Evolutionary conservation across 2,329 filamentous ascomycete species (phyloP), one percentile per base, ranked within the genome.

Genomic region (Cladosporium oxysporum): DNA sequence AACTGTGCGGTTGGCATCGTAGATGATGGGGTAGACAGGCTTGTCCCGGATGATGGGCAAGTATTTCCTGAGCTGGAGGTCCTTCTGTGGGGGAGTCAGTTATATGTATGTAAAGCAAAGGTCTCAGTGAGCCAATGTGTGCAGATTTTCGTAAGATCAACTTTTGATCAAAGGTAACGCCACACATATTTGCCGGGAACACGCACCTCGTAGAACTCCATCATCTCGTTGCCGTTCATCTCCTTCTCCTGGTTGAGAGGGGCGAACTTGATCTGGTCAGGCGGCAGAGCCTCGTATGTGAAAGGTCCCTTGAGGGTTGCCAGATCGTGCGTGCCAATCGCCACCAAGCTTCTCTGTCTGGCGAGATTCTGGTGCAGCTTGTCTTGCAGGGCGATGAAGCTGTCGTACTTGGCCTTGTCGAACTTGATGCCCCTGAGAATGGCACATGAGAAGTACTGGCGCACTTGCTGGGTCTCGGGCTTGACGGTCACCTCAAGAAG

Each of bases 321-420:
- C 69, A 98, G 84, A 77, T 99, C 94, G 79, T 99, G 95, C 3
- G 95, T 99, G 72, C 95, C 95, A 76, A 99, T 97, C 26, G 94
- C 91, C n/a, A 97, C 94, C 57, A 99, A 82, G 0, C 94, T 97
- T 74, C 95, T 85, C 79, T 98, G 91, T 68, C 95, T 88, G 58
- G 95, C 96, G 71, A 99, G 83, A 77, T 99, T 99, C 78, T 94
- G 91, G 82, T 99, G 95, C 58, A 99, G 87, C 83, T 99, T 99
- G 82, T 99, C 96, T 82, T 99, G 95, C 58, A 99, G 86, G 65
- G 90, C 87, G 77, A 99, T 99, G 90, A 99, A 99, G 75, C 93
- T 97, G 73, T 96, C 92, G 79, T 99, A 99, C 71, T 91, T 87
- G 71, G 90, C 91, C 82, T 95, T 86, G 72, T 91, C 93, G 84